Conservation (phyloP, 176 grass and related monocot species). For the Cenchrus fungigraminus region DNA sequence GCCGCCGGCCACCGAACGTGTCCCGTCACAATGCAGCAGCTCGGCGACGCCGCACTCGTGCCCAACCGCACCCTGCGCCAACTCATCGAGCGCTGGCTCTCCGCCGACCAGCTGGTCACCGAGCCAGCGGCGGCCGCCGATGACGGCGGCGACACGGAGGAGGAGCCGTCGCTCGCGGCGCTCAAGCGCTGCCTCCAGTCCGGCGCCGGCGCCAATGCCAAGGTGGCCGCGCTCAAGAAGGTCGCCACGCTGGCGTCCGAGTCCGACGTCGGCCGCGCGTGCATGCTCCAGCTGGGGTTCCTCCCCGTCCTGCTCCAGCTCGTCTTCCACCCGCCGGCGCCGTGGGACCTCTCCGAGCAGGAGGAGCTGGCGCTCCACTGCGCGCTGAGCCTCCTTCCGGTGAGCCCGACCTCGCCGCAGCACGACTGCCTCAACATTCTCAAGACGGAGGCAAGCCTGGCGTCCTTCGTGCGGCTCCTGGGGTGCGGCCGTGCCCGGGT, state of each 20-base stretch:
- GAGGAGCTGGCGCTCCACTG: slow-evolving; percentile 70
- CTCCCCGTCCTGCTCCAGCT: slow-evolving; percentile 65
- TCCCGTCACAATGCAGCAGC: slow-evolving; percentile 94
- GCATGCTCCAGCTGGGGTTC: slow-evolving; percentile 84
- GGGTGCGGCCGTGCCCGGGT: slow-evolving; percentile 47
- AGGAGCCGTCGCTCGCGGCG: slow-evolving; percentile 57
- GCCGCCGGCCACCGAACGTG: slow-evolving; percentile 85
- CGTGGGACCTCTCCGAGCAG: not conserved
- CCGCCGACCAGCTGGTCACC: slow-evolving; percentile 30
- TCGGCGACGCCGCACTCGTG: slow-evolving; percentile 70
- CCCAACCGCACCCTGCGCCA: slow-evolving; percentile 91
- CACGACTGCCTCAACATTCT: slow-evolving; percentile 75
- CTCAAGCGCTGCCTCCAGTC: slow-evolving; percentile 55
- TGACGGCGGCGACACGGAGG: not conserved
- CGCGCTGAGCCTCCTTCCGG: slow-evolving; percentile 56
- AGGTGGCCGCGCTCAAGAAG: slow-evolving; percentile 56
- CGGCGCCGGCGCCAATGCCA: not conserved
- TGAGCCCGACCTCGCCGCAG: slow-evolving; percentile 37
- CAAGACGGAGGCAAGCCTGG: slow-evolving; percentile 46
- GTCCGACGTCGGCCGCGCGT: slow-evolving; percentile 71
- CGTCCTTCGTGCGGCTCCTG: slow-evolving; percentile 60
- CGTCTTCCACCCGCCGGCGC: slow-evolving; percentile 45
- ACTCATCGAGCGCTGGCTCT: slow-evolving; percentile 84
- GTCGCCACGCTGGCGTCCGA: slow-evolving; percentile 59
- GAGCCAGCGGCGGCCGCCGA: not conserved